A percentile compares a stretch with the other conserved stretches of the same genome.
Evolutionary conservation across 2,329 filamentous ascomycete species (phyloP).

Genomic region (Monosporascus sp.): DNA sequence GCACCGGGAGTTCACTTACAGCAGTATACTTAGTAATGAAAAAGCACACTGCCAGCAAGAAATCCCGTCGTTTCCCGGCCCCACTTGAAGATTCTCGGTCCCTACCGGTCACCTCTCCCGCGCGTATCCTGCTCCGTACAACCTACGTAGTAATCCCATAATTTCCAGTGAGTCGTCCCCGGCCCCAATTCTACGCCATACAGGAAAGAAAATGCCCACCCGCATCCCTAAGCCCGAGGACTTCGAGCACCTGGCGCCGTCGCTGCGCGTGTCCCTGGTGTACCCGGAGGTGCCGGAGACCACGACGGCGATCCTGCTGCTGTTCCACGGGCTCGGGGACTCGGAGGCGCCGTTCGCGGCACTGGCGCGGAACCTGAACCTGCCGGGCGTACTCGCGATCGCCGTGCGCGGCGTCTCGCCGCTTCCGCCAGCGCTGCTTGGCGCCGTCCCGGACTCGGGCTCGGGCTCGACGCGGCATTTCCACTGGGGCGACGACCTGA

Average conservation of each 20-base stretch:
- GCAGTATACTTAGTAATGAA: too few relatives aligned
- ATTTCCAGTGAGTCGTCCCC: neutral
- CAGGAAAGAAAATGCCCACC: slow-evolving; percentile 34
- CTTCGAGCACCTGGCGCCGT: slow-evolving; percentile 39
- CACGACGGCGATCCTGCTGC: slow-evolving; percentile 69
- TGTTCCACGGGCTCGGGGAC: slow-evolving; percentile 84
- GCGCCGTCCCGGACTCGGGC: slow-evolving; percentile 24
- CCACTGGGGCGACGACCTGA: slow-evolving; percentile 66
- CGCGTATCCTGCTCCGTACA: too few relatives aligned
- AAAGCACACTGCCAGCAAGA: too few relatives aligned
- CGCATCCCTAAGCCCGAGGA: slow-evolving; percentile 47
- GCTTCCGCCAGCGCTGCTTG: slow-evolving; percentile 64
- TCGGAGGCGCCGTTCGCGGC: slow-evolving; percentile 61
- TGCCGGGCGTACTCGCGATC: slow-evolving; percentile 74
- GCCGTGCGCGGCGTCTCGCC: slow-evolving; percentile 66
- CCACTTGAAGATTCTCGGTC: too few relatives aligned
- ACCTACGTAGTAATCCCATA: neutral
- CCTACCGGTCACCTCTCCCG: too few relatives aligned
- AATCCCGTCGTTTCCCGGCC: too few relatives aligned
- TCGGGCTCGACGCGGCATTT: slow-evolving; percentile 32
- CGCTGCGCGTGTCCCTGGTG: slow-evolving; percentile 40
- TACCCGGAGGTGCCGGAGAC: slow-evolving; percentile 52
- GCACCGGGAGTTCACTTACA: too few relatives aligned
- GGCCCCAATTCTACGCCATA: too few relatives aligned
- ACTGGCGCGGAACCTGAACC: slow-evolving; percentile 63